Evolutionary conservation across 441 rosid genomes (phyloP).

Genomic region (Pelargonium citronellum): DNA sequence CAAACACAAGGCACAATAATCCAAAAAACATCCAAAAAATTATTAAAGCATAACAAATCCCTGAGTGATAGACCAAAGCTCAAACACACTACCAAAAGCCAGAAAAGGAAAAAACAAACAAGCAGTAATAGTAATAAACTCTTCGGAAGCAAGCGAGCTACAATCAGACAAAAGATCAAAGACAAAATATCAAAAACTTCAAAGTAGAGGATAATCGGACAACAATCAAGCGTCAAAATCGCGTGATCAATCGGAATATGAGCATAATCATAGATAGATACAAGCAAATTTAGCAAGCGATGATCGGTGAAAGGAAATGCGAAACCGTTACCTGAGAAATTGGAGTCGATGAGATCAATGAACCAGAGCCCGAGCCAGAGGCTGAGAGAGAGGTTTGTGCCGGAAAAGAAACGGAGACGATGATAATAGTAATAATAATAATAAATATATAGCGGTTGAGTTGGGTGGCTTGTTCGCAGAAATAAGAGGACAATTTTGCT

Average conservation of each 20-base stretch:
- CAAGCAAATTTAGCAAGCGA: neutral
- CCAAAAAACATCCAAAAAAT: neutral
- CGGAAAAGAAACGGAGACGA: conserved; percentile 12
- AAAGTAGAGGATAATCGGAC: neutral
- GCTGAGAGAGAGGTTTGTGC: conserved; percentile 9
- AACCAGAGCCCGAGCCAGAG: neutral
- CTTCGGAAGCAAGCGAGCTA: neutral
- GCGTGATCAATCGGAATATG: neutral
- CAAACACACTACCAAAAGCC: neutral
- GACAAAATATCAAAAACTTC: neutral
- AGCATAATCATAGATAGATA: neutral
- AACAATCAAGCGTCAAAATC: neutral
- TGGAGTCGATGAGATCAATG: neutral
- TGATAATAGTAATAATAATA: no score
- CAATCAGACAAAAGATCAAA: neutral
- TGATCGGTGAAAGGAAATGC: neutral
- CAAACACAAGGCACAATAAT: neutral
- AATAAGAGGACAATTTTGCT: conserved; percentile 24
- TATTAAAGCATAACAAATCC: neutral
- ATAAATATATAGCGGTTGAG: conserved; percentile 24
- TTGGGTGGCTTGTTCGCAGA: conserved; percentile 17
- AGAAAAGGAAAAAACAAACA: no score
- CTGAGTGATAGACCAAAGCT: neutral
- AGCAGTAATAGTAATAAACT: no score
- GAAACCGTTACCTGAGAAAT: neutral